phyloP scores from a whole-genome alignment of 2,329 filamentous ascomycete genomes.

The Shiraia sp. region DNA sequence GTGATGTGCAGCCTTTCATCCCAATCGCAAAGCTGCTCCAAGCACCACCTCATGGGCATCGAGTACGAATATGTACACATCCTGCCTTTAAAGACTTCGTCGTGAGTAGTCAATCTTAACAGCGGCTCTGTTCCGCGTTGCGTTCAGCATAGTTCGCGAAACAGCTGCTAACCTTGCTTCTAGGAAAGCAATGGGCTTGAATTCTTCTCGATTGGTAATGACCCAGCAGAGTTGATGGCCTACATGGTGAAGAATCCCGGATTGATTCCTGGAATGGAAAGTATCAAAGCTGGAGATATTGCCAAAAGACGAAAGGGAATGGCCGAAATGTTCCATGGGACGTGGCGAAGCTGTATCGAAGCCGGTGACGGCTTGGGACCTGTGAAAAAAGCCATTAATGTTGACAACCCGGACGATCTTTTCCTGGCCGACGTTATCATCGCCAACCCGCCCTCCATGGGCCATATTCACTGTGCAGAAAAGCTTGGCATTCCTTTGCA shows the following conservation, averaged over 20 bases:
- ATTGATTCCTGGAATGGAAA: constrained; percentile 36
- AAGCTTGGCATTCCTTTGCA: constrained; percentile 73
- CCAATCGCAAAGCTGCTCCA: constrained; percentile 58
- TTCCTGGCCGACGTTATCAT: constrained; percentile 70
- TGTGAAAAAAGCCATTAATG: constrained; percentile 11
- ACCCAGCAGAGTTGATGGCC: constrained; percentile 52
- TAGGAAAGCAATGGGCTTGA: constrained; percentile 38
- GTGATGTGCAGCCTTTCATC: constrained; percentile 64
- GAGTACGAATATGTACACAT: constrained; percentile 37
- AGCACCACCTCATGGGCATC: constrained; percentile 21
- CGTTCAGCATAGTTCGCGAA: neutral
- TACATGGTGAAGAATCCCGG: constrained; percentile 57
- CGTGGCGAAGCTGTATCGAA: constrained; percentile 45
- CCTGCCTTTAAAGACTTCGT: constrained; percentile 23
- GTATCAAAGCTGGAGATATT: constrained; percentile 37
- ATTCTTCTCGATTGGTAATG: constrained; percentile 42
- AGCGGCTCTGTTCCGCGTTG: constrained; percentile 3
- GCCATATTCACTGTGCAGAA: constrained; percentile 68
- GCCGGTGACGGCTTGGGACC: constrained; percentile 38
- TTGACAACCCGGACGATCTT: constrained; percentile 45
- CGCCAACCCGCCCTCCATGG: constrained; percentile 30
- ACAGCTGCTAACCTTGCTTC: neutral
- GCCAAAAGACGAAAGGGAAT: constrained; percentile 36
- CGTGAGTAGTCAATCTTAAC: too few relatives aligned
- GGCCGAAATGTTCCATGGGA: constrained; percentile 35